Conservation (phyloP, 2,329 filamentous ascomycete species). For the Calonectria multiphialidica region DNA sequence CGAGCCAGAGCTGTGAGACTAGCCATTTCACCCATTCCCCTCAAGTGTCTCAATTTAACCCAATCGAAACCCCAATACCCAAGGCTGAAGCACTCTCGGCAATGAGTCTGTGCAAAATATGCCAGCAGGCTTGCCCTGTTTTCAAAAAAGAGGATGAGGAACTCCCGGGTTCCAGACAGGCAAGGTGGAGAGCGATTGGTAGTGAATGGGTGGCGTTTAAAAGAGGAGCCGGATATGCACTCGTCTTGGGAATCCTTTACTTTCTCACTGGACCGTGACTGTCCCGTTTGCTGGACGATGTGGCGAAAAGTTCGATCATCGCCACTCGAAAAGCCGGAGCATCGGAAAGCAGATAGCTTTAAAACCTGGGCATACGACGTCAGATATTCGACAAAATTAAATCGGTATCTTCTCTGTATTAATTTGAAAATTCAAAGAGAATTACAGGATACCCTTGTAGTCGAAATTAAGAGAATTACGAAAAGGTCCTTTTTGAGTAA, state of each 20-base stretch:
- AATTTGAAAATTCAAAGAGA: no score
- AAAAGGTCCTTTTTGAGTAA: no score
- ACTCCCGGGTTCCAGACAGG: background rate
- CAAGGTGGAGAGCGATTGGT: background rate
- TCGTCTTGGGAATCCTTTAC: background rate
- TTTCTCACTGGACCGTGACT: background rate
- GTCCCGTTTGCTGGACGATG: background rate
- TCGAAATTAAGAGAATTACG: no score
- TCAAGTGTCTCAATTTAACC: no score
- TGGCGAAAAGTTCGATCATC: background rate
- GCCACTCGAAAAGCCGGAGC: background rate
- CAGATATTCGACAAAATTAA: background rate
- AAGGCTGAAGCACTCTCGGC: no score
- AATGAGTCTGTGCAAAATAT: background rate
- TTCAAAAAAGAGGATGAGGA: background rate
- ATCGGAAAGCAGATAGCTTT: background rate
- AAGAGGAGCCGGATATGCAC: background rate
- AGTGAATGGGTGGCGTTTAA: background rate
- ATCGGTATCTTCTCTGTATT: background rate
- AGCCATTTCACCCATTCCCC: no score
- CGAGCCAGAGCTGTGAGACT: no score
- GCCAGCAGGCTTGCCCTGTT: background rate
- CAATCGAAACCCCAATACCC: no score
- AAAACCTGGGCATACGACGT: background rate
- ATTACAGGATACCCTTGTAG: no score